Evolutionary conservation across 2,329 filamentous ascomycete species (phyloP).

Genomic region (Epichloe coenophiala): DNA sequence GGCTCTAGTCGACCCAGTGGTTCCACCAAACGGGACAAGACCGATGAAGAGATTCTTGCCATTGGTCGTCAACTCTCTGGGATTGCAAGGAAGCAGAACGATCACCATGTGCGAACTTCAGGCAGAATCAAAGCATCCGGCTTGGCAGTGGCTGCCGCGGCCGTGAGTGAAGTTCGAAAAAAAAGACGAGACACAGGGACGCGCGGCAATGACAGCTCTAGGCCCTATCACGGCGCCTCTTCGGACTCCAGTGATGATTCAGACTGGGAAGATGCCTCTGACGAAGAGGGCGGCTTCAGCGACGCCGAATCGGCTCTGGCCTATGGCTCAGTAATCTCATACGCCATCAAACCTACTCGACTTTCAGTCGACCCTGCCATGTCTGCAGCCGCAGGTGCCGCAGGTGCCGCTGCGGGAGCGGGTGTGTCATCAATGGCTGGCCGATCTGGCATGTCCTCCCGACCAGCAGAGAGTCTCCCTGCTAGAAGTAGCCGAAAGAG

Average conservation of each 20-base stretch:
- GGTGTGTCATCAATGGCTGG: conserved; percentile 3
- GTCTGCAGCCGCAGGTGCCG: conserved; percentile 16
- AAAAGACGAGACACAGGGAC: conserved; percentile 20
- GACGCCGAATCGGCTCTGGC: conserved; percentile 28
- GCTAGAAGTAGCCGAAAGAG: conserved; percentile 23
- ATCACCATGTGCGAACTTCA: conserved; percentile 31
- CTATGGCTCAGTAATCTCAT: conserved; percentile 18
- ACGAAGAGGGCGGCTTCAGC: conserved; percentile 24
- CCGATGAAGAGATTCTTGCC: conserved; percentile 44
- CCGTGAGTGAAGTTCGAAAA: conserved; percentile 28
- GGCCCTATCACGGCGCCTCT: conserved; percentile 19
- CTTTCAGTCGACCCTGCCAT: conserved; percentile 2
- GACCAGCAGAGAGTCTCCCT: conserved; percentile 4
- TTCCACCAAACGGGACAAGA: conserved; percentile 22
- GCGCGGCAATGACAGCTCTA: conserved; percentile 29
- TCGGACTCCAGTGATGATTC: conserved; percentile 28
- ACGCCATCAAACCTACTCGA: conserved; percentile 10
- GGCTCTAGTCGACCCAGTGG: conserved; percentile 1
- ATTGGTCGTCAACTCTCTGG: conserved; percentile 41
- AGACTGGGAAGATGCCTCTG: conserved; percentile 45
- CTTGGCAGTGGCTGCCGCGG: conserved; percentile 25
- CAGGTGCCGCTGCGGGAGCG: conserved; percentile 22
- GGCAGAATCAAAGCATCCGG: conserved; percentile 16
- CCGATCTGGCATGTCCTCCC: not conserved
- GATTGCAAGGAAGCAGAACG: conserved; percentile 37